These are phyloP conservation scores for Yarrowia sp. DNA, from an alignment of 805 yeast species.

Conservation along the genomic window DNA sequence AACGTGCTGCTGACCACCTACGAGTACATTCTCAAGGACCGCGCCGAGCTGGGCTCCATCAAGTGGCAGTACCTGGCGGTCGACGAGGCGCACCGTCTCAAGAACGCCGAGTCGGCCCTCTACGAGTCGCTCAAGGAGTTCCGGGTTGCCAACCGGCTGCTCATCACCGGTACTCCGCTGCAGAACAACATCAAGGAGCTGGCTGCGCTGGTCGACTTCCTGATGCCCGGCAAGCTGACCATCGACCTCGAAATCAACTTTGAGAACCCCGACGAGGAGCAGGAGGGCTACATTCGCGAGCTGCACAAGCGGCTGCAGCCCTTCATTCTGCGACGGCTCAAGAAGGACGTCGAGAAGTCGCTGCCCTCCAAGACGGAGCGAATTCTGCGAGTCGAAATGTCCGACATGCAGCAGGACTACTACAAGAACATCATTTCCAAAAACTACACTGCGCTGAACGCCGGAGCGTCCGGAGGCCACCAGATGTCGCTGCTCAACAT, in stretches of 20 bases:
- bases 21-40: conserved; percentile 91
- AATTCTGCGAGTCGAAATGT: conserved; percentile 88
- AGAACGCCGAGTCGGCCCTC: conserved; percentile 88
- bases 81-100: conserved; percentile 96
- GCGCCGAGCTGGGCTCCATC: conserved; percentile 71
- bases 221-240: conserved; percentile 90
- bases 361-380: conserved; percentile 95
- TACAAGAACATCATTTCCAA: conserved; percentile 90
- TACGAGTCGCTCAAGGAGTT: conserved; percentile 84
- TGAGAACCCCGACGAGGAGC: conserved; percentile 81
- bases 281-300: conserved; percentile 83
- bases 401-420: conserved; percentile 92
- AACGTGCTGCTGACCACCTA: conserved; percentile 92
- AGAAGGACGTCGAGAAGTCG: conserved; percentile 96
- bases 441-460: conserved; percentile 86
- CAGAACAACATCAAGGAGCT: conserved; percentile 94
- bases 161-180: conserved; percentile 97
- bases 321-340: conserved; percentile 85
- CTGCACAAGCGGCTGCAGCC: conserved; percentile 86
- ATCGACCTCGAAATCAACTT: conserved; percentile 96
- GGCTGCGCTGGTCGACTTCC: conserved; percentile 89
- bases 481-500: conserved; percentile 84
- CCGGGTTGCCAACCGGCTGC: conserved; percentile 75
- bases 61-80: conserved; percentile 97
- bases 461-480: conserved; percentile 70